These are phyloP conservation scores for Hanseniaspora hatyaiensis DNA, from an alignment of 805 yeast genomes.

Conservation along the genomic window DNA sequence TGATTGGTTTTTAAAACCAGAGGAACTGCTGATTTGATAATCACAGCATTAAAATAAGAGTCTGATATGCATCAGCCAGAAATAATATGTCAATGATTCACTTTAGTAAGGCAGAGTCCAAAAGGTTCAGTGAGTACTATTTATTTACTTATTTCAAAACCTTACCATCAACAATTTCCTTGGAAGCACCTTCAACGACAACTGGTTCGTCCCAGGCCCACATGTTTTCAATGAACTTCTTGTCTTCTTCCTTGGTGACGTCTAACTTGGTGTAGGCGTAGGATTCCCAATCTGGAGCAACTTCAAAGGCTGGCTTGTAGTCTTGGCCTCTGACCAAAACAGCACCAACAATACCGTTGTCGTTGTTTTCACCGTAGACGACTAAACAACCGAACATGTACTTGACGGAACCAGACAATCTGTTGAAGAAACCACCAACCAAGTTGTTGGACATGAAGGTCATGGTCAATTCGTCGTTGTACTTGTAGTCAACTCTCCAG, in stretches of 20 bases:
- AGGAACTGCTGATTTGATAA: too few relatives aligned
- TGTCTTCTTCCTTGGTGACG: constrained; percentile 61
- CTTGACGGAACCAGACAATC: constrained; percentile 82
- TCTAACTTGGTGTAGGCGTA: constrained; percentile 76
- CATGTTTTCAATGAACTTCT: constrained; percentile 73
- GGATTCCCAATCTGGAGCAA: constrained; percentile 99
- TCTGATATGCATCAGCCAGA: too few relatives aligned
- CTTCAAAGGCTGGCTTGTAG: constrained; percentile 79
- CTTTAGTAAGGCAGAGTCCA: background rate
- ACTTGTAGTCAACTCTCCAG: constrained; percentile 88
- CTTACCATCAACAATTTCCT: constrained; percentile 94
- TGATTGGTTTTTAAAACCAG: too few relatives aligned
- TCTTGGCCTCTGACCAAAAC: constrained; percentile 94
- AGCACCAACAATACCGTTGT: constrained; percentile 94
- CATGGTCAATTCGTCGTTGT: constrained; percentile 90
- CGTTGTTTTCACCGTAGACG: constrained; percentile 96
- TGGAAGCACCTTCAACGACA: constrained; percentile 60
- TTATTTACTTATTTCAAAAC: constrained; percentile 51
- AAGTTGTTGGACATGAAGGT: constrained; percentile 96
- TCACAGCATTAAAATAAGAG: too few relatives aligned
- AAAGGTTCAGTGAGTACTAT: background rate
- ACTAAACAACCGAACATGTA: constrained; percentile 87
- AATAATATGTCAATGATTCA: too few relatives aligned
- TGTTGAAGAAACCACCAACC: constrained; percentile 93
- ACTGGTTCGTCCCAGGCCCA: constrained; percentile 99